Conservation (phyloP, 345 rosid species). For the Orychophragmus violaceus region DNA sequence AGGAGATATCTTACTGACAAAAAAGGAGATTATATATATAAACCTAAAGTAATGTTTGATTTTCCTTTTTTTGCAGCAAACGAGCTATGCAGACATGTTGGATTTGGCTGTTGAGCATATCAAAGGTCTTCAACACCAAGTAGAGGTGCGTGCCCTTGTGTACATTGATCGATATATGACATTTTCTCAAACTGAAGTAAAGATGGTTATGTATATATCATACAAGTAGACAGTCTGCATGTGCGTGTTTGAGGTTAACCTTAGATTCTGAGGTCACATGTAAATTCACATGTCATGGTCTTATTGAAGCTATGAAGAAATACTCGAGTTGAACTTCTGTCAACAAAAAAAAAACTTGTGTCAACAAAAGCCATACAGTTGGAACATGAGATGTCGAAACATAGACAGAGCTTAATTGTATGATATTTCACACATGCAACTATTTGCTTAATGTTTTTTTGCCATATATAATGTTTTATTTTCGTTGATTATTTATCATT, state of each 20-base stretch:
- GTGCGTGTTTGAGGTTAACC: background rate
- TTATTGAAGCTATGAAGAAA: background rate
- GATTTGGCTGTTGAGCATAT: conserved; percentile 96
- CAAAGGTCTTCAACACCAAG: conserved; percentile 83
- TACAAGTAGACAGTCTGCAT: background rate
- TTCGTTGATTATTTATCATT: background rate
- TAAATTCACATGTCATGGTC: background rate
- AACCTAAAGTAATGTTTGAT: background rate
- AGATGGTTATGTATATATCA: background rate
- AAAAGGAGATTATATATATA: no score
- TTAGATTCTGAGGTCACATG: background rate
- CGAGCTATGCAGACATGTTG: conserved; percentile 94
- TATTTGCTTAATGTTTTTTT: background rate
- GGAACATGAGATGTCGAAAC: background rate
- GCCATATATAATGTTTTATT: background rate
- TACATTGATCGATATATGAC: background rate
- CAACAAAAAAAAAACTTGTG: no score
- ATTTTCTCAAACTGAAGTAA: background rate
- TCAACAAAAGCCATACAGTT: background rate
- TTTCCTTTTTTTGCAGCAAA: conserved; percentile 52
- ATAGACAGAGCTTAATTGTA: background rate
- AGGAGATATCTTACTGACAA: no score
- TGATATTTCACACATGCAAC: background rate
- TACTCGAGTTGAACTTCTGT: background rate
- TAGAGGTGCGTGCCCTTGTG: conserved; percentile 64